Evolutionary conservation across 805 yeast genomes (phyloP).

Genomic region (Metschnikowia henanensis): DNA sequence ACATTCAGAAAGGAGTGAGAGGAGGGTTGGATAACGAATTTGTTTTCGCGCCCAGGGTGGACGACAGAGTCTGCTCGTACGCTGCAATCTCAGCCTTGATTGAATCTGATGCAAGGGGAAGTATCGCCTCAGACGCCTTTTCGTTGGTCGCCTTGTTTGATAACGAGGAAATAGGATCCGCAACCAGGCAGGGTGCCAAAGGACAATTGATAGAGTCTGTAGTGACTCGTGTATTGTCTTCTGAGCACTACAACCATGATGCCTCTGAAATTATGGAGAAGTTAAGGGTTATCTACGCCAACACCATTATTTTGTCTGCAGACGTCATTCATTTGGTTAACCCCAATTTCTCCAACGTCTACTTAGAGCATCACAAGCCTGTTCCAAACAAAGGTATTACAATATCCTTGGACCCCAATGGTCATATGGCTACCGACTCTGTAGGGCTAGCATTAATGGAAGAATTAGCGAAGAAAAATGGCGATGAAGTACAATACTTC

Average conservation of each 20-base stretch:
- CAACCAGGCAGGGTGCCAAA: slow-evolving; percentile 77
- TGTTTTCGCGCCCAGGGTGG: slow-evolving; percentile 79
- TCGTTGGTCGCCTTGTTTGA: slow-evolving; percentile 68
- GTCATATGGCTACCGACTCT: slow-evolving; percentile 81
- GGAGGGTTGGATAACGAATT: slow-evolving; percentile 82
- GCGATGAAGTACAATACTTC: slow-evolving; percentile 72
- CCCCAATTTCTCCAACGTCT: slow-evolving; percentile 71
- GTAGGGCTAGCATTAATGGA: slow-evolving; percentile 70
- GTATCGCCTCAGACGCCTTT: slow-evolving; percentile 37
- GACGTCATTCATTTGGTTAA: slow-evolving; percentile 82
- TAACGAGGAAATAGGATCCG: slow-evolving; percentile 83
- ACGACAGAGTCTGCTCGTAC: slow-evolving; percentile 79
- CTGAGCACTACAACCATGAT: slow-evolving; percentile 23
- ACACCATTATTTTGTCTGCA: slow-evolving; percentile 77
- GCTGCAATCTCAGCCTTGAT: slow-evolving; percentile 66
- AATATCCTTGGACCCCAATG: slow-evolving; percentile 73
- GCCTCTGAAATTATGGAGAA: slow-evolving; percentile 24
- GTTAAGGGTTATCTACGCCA: slow-evolving; percentile 55
- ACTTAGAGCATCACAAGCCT: slow-evolving; percentile 78
- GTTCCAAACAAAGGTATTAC: slow-evolving; percentile 76
- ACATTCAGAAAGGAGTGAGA: slow-evolving; percentile 73
- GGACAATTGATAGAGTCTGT: slow-evolving; percentile 71
- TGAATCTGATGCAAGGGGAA: slow-evolving; percentile 29
- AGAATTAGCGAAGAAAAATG: slow-evolving; percentile 64
- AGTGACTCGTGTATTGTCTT: slow-evolving; percentile 53